These are phyloP conservation scores for Aspergillus spinulosporus DNA, from an alignment of 2,329 filamentous ascomycete species.

Conservation along the genomic window DNA sequence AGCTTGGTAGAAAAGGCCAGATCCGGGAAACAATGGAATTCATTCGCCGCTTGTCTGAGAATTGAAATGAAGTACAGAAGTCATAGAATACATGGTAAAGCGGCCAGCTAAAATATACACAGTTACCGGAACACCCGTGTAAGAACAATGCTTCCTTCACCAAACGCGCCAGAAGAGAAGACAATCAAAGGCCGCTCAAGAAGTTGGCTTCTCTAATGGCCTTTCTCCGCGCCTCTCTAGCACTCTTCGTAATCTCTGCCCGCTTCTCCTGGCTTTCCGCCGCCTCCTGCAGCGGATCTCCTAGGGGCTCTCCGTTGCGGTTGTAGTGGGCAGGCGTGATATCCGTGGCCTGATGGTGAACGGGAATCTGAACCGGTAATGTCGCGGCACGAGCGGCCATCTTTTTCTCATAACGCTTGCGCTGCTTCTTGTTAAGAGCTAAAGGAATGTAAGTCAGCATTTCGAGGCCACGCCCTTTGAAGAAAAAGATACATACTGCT, in stretches of 20 bases:
- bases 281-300: conserved; percentile 35
- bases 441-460: conserved; percentile 20
- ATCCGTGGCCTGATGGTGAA: conserved; percentile 49
- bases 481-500: conserved; percentile 34
- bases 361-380: conserved; percentile 43
- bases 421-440: conserved; percentile 51
- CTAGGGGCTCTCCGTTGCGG: conserved; percentile 22
- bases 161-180: conserved; percentile 3
- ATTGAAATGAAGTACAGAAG: conserved; percentile 27
- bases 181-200: conserved; percentile 46
- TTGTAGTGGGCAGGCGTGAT: conserved; percentile 44
- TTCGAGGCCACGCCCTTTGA: background rate
- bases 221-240: conserved; percentile 47
- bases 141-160: conserved; percentile 7
- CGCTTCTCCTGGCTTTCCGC: conserved; percentile 40
- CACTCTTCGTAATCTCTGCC: conserved; percentile 47
- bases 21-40: background rate
- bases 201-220: conserved; percentile 50
- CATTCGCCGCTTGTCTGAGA: conserved; percentile 18
- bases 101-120: conserved; percentile 20
- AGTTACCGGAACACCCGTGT: conserved; percentile 10
- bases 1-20: too few relatives aligned
- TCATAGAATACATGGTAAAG: conserved; percentile 36
- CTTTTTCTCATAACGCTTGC: conserved; percentile 49
- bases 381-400: conserved; percentile 43